Percentiles rank a stretch among this genome's conserved stretches.
These are phyloP conservation scores for Suhomyces guaymorum DNA, from an alignment of 1,139 yeast species.

Conservation along the genomic window DNA sequence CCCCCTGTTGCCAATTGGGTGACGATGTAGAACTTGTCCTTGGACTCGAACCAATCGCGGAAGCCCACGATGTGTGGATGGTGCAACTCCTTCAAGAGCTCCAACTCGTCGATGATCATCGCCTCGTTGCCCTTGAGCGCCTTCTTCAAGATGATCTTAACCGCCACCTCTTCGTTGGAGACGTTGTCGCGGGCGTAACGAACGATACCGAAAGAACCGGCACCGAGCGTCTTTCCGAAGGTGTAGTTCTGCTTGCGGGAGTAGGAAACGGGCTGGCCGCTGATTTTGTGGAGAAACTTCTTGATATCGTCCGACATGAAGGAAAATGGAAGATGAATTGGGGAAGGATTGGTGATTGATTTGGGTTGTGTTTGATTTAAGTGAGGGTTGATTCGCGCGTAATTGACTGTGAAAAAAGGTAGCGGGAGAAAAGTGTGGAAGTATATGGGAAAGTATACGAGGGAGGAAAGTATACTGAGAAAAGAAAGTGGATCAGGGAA, in stretches of 20 bases:
- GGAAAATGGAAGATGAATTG: neutral
- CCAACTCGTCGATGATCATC: conserved; percentile 73
- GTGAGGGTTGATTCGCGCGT: too few species aligned
- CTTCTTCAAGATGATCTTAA: conserved; percentile 80
- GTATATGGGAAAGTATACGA: too few species aligned
- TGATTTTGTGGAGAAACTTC: conserved; percentile 50
- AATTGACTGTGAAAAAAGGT: neutral
- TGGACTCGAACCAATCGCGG: conserved; percentile 86
- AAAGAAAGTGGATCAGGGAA: too few species aligned
- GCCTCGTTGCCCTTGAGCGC: conserved; percentile 74
- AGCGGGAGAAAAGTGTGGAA: too few species aligned
- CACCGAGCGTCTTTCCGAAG: conserved; percentile 82
- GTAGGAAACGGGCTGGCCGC: conserved; percentile 76
- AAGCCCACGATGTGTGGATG: conserved; percentile 85
- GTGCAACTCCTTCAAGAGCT: conserved; percentile 59
- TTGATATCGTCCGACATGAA: conserved; percentile 22
- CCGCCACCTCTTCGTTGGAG: conserved; percentile 75
- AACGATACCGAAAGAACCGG: conserved; percentile 90
- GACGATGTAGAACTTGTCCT: conserved; percentile 72
- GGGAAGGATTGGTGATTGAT: too few species aligned
- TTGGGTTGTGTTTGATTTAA: too few species aligned
- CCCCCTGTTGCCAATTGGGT: conserved; percentile 89
- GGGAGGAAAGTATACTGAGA: too few species aligned
- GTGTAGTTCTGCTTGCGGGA: conserved; percentile 62
- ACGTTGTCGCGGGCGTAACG: conserved; percentile 64